phyloP scores from a whole-genome alignment of 1,284 basidiomycete genomes.

The Inonotus hispidus region DNA sequence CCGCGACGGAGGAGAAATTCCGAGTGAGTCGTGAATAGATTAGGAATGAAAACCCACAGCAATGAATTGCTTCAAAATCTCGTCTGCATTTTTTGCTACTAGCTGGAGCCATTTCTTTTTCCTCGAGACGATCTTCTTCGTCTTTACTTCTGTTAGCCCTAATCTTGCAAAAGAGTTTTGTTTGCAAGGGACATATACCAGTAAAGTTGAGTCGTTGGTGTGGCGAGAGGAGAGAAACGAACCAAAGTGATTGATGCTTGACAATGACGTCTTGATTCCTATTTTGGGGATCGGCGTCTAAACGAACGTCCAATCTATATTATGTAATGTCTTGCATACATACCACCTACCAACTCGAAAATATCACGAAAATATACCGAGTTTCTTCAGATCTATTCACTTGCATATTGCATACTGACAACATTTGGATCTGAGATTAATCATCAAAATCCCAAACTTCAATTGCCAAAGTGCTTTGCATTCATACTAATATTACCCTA shows the following conservation, averaged over 20 bases:
- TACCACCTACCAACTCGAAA: no score
- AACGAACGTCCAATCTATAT: neutral
- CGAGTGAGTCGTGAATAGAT: neutral
- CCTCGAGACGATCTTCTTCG: neutral
- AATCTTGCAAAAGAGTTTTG: slow-evolving; percentile 5
- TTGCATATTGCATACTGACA: no score
- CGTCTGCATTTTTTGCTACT: neutral
- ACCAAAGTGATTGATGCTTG: neutral
- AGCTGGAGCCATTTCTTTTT: neutral
- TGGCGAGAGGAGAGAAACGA: neutral
- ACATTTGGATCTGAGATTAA: no score
- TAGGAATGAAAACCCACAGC: slow-evolving; percentile 2
- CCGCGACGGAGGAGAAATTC: neutral
- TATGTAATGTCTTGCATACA: no score
- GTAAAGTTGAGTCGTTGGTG: neutral
- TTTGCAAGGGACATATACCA: slow-evolving; percentile 3
- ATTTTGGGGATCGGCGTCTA: neutral
- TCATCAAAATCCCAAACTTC: no score
- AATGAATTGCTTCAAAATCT: slow-evolving; percentile 9
- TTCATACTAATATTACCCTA: no score
- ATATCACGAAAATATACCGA: no score
- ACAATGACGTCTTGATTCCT: neutral
- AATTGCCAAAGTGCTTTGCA: no score
- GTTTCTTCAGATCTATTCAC: no score
- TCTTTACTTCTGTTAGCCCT: neutral